Conservation (phyloP, 306 rosid genomes). For the Dicorynia guianensis region DNA sequence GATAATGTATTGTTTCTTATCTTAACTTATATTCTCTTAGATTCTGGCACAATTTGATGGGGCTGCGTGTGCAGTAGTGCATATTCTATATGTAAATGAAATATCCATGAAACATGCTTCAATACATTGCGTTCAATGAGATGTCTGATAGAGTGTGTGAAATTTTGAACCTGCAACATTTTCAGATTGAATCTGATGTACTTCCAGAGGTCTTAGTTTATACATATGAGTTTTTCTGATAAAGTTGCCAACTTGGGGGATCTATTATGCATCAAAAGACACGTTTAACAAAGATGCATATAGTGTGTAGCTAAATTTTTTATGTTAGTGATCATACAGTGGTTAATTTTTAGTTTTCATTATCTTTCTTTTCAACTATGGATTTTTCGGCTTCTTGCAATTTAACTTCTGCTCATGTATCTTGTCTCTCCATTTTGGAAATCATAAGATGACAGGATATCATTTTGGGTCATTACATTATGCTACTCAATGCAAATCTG, state of each 20-base stretch:
- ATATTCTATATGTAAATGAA: not conserved
- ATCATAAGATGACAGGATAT: not conserved
- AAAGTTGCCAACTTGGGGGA: too few species aligned
- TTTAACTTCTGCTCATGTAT: not conserved
- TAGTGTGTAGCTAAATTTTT: not conserved
- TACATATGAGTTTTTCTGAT: not conserved
- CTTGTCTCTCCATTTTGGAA: not conserved
- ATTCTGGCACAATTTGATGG: not conserved
- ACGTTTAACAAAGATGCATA: not conserved
- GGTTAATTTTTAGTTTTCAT: not conserved
- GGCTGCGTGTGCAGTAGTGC: not conserved
- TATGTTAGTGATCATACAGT: not conserved
- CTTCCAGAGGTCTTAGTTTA: constrained; percentile 2
- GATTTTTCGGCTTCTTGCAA: not conserved
- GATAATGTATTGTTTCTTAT: not conserved
- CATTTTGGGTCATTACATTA: not conserved
- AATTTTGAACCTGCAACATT: not conserved
- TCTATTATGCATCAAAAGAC: not conserved
- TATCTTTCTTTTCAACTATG: not conserved
- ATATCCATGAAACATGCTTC: not conserved
- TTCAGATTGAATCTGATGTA: constrained; percentile 2
- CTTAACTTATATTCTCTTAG: not conserved
- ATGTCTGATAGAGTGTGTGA: not conserved
- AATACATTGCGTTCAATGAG: not conserved
- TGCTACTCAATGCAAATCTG: not conserved